Conservation (phyloP, 495 filamentous ascomycete genomes). For the Neurospora sublineolata region DNA sequence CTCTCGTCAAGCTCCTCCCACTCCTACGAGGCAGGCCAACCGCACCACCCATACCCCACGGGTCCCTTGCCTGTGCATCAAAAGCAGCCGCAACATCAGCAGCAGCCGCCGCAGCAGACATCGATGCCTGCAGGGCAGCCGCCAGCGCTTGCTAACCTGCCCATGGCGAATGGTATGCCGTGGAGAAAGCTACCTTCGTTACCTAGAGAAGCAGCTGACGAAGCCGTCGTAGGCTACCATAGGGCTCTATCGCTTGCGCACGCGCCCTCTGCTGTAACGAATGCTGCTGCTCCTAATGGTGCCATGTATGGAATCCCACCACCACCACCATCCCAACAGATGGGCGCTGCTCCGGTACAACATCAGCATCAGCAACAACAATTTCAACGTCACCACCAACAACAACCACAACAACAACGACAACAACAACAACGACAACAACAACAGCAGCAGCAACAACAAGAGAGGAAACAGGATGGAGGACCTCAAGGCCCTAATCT, state of each 20-base stretch:
- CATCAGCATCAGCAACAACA: neutral
- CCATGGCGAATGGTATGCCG: slow-evolving; percentile 14
- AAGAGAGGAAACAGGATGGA: slow-evolving; percentile 5
- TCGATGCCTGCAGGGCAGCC: neutral
- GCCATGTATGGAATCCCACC: neutral
- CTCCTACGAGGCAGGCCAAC: slow-evolving; percentile 9
- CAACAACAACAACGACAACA: neutral
- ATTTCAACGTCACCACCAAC: too few relatives aligned
- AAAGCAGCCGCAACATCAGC: neutral
- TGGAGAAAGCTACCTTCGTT: neutral
- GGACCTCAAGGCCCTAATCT: slow-evolving; percentile 8
- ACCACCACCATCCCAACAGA: neutral
- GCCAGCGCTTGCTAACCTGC: neutral
- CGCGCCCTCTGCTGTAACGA: neutral
- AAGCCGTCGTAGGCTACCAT: slow-evolving; percentile 13
- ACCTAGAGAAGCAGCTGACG: slow-evolving; percentile 6
- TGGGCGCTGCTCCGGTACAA: neutral
- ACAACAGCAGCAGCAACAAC: neutral
- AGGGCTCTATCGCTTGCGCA: slow-evolving; percentile 4
- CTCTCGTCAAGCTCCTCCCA: slow-evolving; percentile 26
- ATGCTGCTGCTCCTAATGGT: neutral
- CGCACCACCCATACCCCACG: slow-evolving; percentile 1
- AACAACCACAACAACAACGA: neutral
- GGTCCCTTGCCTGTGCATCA: neutral
- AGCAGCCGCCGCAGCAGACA: neutral